Percentiles rank a stretch among this genome's conserved stretches.
Conservation (phyloP, 2,329 filamentous ascomycete species). For the Fusarium devonianum region DNA sequence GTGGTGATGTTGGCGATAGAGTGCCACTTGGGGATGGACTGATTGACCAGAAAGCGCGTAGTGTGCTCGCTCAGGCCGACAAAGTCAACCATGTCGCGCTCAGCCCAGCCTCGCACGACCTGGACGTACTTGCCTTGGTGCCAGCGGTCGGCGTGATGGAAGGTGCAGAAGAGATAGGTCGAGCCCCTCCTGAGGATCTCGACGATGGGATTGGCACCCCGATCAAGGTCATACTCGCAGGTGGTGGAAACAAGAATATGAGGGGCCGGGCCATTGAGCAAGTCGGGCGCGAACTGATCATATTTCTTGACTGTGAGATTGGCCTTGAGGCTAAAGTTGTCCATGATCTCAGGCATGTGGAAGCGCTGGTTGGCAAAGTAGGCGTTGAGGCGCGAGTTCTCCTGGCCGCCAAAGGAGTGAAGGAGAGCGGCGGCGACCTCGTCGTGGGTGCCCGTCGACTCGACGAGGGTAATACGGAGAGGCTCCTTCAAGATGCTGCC, state of each 20-base stretch:
- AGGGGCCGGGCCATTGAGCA: slow-evolving; percentile 21
- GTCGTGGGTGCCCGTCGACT: slow-evolving; percentile 41
- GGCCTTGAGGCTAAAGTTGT: slow-evolving; percentile 36
- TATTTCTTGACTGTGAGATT: slow-evolving; percentile 25
- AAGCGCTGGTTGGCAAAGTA: slow-evolving; percentile 39
- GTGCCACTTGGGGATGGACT: slow-evolving; percentile 35
- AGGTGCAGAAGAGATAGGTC: slow-evolving; percentile 40
- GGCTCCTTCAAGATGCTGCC: slow-evolving; percentile 19
- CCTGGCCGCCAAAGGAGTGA: slow-evolving; percentile 37
- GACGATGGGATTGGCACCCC: slow-evolving; percentile 23
- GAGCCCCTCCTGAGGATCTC: slow-evolving; percentile 31
- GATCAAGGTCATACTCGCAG: slow-evolving; percentile 40
- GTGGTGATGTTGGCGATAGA: slow-evolving; percentile 24
- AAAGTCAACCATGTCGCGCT: slow-evolving; percentile 36
- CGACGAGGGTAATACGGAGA: slow-evolving; percentile 38
- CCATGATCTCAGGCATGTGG: slow-evolving; percentile 39
- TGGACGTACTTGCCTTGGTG: slow-evolving; percentile 32
- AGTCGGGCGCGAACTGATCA: slow-evolving; percentile 24
- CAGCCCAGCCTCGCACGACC: slow-evolving; percentile 29
- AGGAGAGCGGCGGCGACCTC: slow-evolving; percentile 40
- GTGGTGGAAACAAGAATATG: slow-evolving; percentile 42
- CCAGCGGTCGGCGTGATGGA: slow-evolving; percentile 43
- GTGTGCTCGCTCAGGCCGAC: slow-evolving; percentile 42
- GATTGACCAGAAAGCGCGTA: slow-evolving; percentile 32
- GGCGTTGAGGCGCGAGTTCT: slow-evolving; percentile 30